A percentile compares a stretch with the other conserved stretches of the same genome.
These are phyloP conservation scores for Podospora australis DNA, from an alignment of 495 filamentous ascomycete species.

Conservation along the genomic window DNA sequence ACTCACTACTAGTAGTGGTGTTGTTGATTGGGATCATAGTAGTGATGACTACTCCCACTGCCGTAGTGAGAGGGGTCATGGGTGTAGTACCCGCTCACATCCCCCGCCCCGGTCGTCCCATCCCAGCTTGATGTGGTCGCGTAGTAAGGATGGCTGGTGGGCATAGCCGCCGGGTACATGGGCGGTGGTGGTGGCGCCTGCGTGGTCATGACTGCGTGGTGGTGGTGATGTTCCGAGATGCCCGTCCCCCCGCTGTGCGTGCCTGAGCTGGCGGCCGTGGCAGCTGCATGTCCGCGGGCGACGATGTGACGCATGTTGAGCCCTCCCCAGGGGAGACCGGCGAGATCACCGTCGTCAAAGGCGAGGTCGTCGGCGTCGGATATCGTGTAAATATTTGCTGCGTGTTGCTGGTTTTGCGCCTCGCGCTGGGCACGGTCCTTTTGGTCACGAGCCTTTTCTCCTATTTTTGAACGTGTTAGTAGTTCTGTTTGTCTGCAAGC, in stretches of 20 bases:
- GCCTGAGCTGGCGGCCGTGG: constrained; percentile 16
- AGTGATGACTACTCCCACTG: no score
- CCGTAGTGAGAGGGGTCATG: no score
- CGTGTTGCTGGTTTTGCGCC: constrained; percentile 48
- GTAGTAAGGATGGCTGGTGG: constrained; percentile 9
- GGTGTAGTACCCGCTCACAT: no score
- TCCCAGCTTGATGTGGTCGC: neutral
- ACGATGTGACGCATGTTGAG: constrained; percentile 51
- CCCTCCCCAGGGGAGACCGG: constrained; percentile 60
- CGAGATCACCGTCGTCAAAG: constrained; percentile 41
- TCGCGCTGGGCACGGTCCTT: constrained; percentile 53
- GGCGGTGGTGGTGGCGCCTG: neutral
- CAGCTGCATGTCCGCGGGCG: constrained; percentile 44
- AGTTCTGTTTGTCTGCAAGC: neutral
- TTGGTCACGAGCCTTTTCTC: constrained; percentile 53
- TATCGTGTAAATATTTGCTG: constrained; percentile 49
- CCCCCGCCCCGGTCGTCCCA: neutral
- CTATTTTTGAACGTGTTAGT: constrained; percentile 27
- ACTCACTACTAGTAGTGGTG: no score
- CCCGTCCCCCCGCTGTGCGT: constrained; percentile 5
- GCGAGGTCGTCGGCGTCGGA: constrained; percentile 42
- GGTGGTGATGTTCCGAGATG: neutral
- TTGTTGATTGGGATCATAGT: no score
- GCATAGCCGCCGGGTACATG: neutral
- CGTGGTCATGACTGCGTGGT: constrained; percentile 3